Evolutionary conservation across 225 moss, liverwort and hornwort species (phyloP).

Genomic region (Antitrichia curtipendula): DNA sequence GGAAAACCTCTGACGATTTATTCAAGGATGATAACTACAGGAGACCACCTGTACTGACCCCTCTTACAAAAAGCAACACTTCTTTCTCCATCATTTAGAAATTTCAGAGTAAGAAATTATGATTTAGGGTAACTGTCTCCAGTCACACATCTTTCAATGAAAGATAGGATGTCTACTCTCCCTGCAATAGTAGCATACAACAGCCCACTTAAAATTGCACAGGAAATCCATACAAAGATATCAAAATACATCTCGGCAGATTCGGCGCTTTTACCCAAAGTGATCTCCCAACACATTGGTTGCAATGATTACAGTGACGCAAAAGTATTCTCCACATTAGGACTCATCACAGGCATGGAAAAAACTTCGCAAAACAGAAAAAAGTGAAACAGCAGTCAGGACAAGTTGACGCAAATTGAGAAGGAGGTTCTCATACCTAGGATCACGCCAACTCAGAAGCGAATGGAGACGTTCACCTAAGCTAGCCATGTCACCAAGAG

Average conservation of each 20-base stretch:
- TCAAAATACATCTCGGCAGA: neutral
- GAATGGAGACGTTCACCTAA: slow-evolving; percentile 74
- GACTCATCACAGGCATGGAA: neutral
- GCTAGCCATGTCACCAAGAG: slow-evolving; percentile 68
- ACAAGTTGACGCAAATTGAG: neutral
- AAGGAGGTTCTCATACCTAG: slow-evolving; percentile 11
- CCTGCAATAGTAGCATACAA: neutral
- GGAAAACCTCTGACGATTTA: neutral
- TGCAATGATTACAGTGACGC: neutral
- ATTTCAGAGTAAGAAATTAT: neutral
- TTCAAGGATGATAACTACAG: neutral
- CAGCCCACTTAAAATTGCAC: neutral
- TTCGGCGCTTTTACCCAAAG: neutral
- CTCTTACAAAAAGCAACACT: neutral
- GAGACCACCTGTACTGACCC: neutral
- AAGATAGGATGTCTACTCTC: neutral
- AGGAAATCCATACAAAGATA: neutral
- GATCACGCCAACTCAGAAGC: slow-evolving; percentile 89
- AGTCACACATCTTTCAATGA: neutral
- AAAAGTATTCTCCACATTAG: neutral
- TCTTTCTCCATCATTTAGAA: too few species aligned
- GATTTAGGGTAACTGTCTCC: neutral
- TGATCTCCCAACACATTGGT: neutral
- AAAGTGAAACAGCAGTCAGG: neutral
- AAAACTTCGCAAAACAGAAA: neutral